Conservation (phyloP, 2,329 filamentous ascomycete species). For the Cercospora zeae-maydis region DNA sequence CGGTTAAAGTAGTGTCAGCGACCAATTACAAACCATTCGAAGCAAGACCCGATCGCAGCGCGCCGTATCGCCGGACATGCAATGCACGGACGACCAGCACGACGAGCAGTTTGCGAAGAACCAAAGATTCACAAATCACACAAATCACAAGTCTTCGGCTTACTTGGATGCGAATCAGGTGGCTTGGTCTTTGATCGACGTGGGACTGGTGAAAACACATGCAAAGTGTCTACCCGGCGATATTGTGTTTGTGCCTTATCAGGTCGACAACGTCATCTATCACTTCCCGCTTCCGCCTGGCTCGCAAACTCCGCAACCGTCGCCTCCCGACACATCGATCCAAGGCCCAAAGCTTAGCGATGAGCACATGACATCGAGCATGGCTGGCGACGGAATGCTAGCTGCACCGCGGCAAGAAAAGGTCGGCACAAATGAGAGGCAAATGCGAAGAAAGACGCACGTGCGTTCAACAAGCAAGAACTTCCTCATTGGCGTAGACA, state of each 20-base stretch:
- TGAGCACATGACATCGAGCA: background rate
- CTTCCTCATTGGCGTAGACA: background rate
- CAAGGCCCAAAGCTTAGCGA: background rate
- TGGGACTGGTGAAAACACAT: slow-evolving; percentile 15
- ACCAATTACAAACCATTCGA: background rate
- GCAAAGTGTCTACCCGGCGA: slow-evolving; percentile 10
- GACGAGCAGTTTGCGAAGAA: background rate
- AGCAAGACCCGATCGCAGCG: background rate
- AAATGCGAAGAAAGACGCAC: background rate
- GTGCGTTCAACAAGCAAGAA: background rate
- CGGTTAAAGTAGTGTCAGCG: background rate
- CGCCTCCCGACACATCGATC: background rate
- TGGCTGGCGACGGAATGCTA: background rate
- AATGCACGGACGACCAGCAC: background rate
- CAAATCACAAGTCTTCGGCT: background rate
- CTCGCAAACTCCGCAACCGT: background rate
- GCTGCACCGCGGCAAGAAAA: background rate
- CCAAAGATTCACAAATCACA: too few species aligned
- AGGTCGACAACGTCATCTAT: slow-evolving; percentile 14
- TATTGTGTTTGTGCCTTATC: slow-evolving; percentile 11
- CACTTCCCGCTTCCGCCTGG: slow-evolving; percentile 13
- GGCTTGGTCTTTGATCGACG: slow-evolving; percentile 7
- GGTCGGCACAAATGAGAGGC: background rate
- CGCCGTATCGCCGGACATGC: background rate
- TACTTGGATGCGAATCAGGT: background rate